Conservation (phyloP, 768 basidiomycete genomes). For the Suillus weaverae region DNA sequence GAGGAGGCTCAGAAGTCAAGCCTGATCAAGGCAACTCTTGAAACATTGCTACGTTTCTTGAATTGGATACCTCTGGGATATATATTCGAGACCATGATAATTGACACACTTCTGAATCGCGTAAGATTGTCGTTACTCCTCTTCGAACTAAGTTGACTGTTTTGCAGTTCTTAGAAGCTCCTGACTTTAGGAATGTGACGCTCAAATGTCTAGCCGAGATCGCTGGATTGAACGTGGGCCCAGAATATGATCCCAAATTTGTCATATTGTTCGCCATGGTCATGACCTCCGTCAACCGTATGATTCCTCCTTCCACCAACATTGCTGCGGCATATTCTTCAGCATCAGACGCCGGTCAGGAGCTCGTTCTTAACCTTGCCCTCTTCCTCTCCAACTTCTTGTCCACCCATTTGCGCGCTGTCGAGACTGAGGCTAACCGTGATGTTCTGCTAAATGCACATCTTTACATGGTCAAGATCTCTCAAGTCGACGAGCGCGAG, state of each 20-base stretch:
- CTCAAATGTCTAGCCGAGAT: slow-evolving; percentile 97
- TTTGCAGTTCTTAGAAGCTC: slow-evolving; percentile 87
- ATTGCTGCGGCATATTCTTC: slow-evolving; percentile 90
- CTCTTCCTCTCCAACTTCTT: slow-evolving; percentile 98
- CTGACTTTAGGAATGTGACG: slow-evolving; percentile 96
- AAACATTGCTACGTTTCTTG: slow-evolving; percentile 92
- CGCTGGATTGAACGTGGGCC: slow-evolving; percentile 88
- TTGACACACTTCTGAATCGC: slow-evolving; percentile 87
- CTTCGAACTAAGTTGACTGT: slow-evolving; percentile 11
- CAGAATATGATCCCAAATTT: slow-evolving; percentile 98
- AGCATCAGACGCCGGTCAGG: slow-evolving; percentile 90
- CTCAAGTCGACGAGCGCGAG: slow-evolving; percentile 96
- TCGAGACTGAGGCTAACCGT: slow-evolving; percentile 87
- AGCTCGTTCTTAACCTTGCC: slow-evolving; percentile 94
- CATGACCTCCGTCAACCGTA: slow-evolving; percentile 95
- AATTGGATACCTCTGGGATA: slow-evolving; percentile 99
- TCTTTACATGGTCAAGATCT: slow-evolving; percentile 97
- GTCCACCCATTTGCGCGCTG: slow-evolving; percentile 87
- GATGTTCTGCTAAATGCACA: slow-evolving; percentile 96
- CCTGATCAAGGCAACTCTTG: slow-evolving; percentile 90
- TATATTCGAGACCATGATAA: slow-evolving; percentile 97
- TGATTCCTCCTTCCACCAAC: slow-evolving; percentile 95
- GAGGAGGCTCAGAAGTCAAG: slow-evolving; percentile 97
- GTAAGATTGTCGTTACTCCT: slow-evolving; percentile 49
- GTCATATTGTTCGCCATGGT: slow-evolving; percentile 97